A percentile compares a stretch with the other conserved stretches of the same genome.
Evolutionary conservation across 176 grass and related monocot genomes (phyloP).

Genomic region (Oropetium thomaeum): DNA sequence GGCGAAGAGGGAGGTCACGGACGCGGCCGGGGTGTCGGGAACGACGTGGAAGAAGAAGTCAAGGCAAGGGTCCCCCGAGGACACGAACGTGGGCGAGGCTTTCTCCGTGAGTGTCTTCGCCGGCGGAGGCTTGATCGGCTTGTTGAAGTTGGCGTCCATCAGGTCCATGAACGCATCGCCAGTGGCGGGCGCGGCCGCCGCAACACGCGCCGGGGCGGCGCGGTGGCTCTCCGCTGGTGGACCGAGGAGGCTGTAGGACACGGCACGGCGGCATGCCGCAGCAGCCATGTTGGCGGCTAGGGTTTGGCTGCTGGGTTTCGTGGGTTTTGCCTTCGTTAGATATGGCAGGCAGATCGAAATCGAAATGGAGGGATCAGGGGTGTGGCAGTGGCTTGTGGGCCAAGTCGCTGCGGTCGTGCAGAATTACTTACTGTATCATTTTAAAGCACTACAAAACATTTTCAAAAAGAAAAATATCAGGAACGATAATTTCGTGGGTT

Average conservation of each 20-base stretch:
- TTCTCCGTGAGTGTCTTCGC: conserved; percentile 45
- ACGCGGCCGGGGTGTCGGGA: neutral
- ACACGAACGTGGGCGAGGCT: conserved; percentile 31
- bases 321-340: too few species aligned
- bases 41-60: conserved; percentile 81
- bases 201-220: too few species aligned
- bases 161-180: conserved; percentile 6
- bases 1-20: conserved; percentile 24
- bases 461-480: too few species aligned
- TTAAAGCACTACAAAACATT: too few species aligned
- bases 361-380: neutral
- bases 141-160: conserved; percentile 24
- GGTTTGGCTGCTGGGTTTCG: too few species aligned
- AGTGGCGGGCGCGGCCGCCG: neutral
- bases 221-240: conserved; percentile 24
- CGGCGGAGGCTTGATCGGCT: neutral
- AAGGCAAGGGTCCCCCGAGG: conserved; percentile 53
- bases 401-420: too few species aligned
- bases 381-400: neutral
- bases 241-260: too few species aligned
- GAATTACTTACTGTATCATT: too few species aligned
- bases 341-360: too few species aligned
- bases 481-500: too few species aligned
- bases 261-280: too few species aligned
- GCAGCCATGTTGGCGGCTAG: too few species aligned